Evolutionary conservation across 2,329 filamentous ascomycete species (phyloP).

Genomic region (Xylariaceae sp.): DNA sequence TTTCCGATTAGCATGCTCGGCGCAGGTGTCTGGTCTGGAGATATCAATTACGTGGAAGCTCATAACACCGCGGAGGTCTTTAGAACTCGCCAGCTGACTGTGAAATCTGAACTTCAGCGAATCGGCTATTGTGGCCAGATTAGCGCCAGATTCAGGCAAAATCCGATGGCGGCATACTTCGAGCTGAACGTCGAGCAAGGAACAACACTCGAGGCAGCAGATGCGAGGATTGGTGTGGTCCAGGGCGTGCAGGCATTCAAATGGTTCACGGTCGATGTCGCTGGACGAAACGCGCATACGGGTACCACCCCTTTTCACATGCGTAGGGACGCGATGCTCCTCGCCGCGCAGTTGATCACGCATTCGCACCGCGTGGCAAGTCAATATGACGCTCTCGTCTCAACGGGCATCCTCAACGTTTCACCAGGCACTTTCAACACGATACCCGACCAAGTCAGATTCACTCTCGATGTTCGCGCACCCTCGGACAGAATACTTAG

Average conservation of each 20-base stretch:
- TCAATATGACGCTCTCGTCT: slow-evolving; percentile 56
- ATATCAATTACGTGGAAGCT: slow-evolving; percentile 55
- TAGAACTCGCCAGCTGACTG: slow-evolving; percentile 52
- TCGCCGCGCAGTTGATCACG: slow-evolving; percentile 62
- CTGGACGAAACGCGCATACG: slow-evolving; percentile 65
- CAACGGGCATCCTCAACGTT: slow-evolving; percentile 63
- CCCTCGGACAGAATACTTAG: slow-evolving; percentile 49
- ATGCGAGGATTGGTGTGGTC: slow-evolving; percentile 63
- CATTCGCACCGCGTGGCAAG: slow-evolving; percentile 59
- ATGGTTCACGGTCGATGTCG: slow-evolving; percentile 64
- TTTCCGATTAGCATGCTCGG: slow-evolving; percentile 71
- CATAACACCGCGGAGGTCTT: slow-evolving; percentile 56
- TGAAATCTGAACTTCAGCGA: slow-evolving; percentile 63
- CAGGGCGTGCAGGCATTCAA: slow-evolving; percentile 69
- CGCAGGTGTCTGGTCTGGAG: slow-evolving; percentile 72
- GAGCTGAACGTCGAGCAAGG: slow-evolving; percentile 85
- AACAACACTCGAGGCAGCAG: slow-evolving; percentile 61
- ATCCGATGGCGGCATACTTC: slow-evolving; percentile 70
- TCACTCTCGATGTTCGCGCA: slow-evolving; percentile 64
- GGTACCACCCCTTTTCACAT: slow-evolving; percentile 66
- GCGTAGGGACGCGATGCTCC: slow-evolving; percentile 63
- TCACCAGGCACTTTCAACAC: slow-evolving; percentile 69
- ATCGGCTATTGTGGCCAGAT: slow-evolving; percentile 64
- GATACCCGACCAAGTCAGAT: slow-evolving; percentile 61
- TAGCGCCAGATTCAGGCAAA: slow-evolving; percentile 51